Base-by-base conservation (phyloP, 2,329 filamentous ascomycete species). In the Trematosphaeria pertusa region DNA sequence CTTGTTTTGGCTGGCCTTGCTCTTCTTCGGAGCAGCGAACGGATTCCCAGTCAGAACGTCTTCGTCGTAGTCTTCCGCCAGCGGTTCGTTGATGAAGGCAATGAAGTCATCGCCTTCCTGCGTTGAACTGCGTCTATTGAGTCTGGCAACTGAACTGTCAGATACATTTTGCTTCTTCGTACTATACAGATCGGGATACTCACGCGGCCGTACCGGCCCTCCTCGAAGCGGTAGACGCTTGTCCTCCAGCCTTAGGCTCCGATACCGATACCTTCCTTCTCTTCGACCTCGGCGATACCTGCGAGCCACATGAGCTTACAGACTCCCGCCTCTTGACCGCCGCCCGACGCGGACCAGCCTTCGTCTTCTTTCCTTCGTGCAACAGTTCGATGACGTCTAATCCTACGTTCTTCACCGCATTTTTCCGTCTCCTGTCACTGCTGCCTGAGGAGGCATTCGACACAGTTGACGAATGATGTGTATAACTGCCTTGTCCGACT, bases 1-100 rank as follows among this genome's bases (percentile, higher is more conserved):
- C 14, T 11, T 8, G n/a, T 20, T 21, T 3, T 15, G 14, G n/a
- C 7, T 43, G 8, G 40, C 9, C 19, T 36, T 43, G 19, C 12
- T 43, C 14, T 37, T 37, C 10, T 32, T 22, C 5, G 42, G 22
- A 22, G 30, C 17, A 5, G 47, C 32, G 20, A 43, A 46, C 8
- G 42, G 37, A 18, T 46, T 50, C 2, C 37, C 47, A 1, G 37
- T 43, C 19, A 46, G 14, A 10, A 28, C 20, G n/a, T 46, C 38
- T 10, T 14, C 12, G 8, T 19, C 15, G 20, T 26, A 14, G 21
- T 46, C 37, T 32, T 50, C 32, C 4, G 22, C 12, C 7, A 30
- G 22, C 12, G 14, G 24, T 7, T n/a, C 15, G 19, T 37, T 12
- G 8, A 19, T 12, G 37, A 46, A 43, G 12, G 38, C 17, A 14